Evolutionary conservation across 1,284 basidiomycete species (phyloP), one percentile per base, ranked within the genome.

Genomic region (Ganoderma sp.): DNA sequence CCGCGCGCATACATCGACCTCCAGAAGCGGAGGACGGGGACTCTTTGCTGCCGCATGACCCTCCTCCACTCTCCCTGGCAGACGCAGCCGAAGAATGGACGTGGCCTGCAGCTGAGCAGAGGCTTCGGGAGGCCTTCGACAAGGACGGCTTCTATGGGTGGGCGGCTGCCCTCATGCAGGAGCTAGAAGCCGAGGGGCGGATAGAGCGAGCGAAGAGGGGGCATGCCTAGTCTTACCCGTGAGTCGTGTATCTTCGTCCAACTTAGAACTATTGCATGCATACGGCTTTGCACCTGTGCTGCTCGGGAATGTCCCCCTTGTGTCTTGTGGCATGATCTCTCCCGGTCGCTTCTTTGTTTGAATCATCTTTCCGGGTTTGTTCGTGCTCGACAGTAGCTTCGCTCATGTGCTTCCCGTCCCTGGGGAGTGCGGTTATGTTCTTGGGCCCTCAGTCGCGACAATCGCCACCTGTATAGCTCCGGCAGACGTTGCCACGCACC

Each of bases 101-200:
- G 15, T 87, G 83, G 85, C 77, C 81, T 2, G 85, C 83, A 0
- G 84, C 87, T 0, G 81, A 89, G 71, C 74, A 82, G 52, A 80
- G 88, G 19, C 75, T 91, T 15, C 77, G 79, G 54, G 80, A 76
- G 7, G 88, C 87, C 0, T 91, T 85, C 72, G 85, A 88, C 8
- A 76, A 83, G 37, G 87, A 85, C 12, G 88, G 90, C 0, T 78
- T 90, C 37, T 72, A 80, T 0, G 79, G 81, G 1, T 90, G 89
- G 87, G 78, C 79, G 17, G 81, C 86, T 61, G 81, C 80, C 15
- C 87, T 82, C 0, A 68, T 82, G 63, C 79, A 77, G 42, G 89
- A 90, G 75, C 64, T 88, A 60, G 88, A 90, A 71, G 81, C 81
- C 0, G 89, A 91, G 72, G 80, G 78, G 1, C 76, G 82, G 48